A percentile compares a stretch with the other conserved stretches of the same genome.
Evolutionary conservation across 768 basidiomycete species (phyloP).

Genomic region (Leccinum subgranulosum): DNA sequence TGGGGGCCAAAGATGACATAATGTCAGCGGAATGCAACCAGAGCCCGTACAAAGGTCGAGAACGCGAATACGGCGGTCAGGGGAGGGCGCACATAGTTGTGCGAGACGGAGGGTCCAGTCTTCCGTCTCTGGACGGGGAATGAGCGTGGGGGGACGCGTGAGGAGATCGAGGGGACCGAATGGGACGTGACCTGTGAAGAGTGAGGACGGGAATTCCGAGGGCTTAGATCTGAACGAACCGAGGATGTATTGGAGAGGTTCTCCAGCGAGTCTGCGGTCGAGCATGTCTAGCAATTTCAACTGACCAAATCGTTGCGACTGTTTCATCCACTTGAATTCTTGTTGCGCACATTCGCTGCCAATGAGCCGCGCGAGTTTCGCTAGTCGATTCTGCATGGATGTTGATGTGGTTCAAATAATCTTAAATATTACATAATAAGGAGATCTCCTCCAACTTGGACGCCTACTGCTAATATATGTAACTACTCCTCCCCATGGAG

Average conservation of each 20-base stretch:
- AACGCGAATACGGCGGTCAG: slow-evolving; percentile 37
- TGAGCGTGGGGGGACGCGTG: slow-evolving; percentile 76
- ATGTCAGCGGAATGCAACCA: slow-evolving; percentile 86
- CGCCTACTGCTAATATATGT: slow-evolving; percentile 10
- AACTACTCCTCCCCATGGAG: slow-evolving; percentile 1
- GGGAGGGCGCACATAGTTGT: slow-evolving; percentile 37
- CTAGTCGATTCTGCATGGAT: slow-evolving; percentile 16
- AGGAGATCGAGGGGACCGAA: slow-evolving; percentile 82
- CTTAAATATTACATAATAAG: slow-evolving; percentile 20
- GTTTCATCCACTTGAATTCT: slow-evolving; percentile 51
- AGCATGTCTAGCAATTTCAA: slow-evolving; percentile 42
- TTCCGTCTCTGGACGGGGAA: slow-evolving; percentile 95
- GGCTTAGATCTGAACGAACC: slow-evolving; percentile 42
- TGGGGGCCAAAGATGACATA: slow-evolving; percentile 62
- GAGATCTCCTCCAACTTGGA: slow-evolving; percentile 12
- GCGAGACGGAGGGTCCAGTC: slow-evolving; percentile 70
- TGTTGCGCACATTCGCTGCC: slow-evolving; percentile 34
- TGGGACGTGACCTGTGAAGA: slow-evolving; percentile 62
- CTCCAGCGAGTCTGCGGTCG: slow-evolving; percentile 56
- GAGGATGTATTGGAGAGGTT: slow-evolving; percentile 89
- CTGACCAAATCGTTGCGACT: slow-evolving; percentile 11
- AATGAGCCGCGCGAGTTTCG: slow-evolving; percentile 33
- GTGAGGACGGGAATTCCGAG: not conserved
- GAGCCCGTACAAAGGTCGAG: slow-evolving; percentile 94
- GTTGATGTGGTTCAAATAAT: not conserved